A percentile compares a stretch with the other conserved stretches of the same genome.
Conservation (phyloP, 2,329 filamentous ascomycete species). For the Aspergillus hortae region DNA sequence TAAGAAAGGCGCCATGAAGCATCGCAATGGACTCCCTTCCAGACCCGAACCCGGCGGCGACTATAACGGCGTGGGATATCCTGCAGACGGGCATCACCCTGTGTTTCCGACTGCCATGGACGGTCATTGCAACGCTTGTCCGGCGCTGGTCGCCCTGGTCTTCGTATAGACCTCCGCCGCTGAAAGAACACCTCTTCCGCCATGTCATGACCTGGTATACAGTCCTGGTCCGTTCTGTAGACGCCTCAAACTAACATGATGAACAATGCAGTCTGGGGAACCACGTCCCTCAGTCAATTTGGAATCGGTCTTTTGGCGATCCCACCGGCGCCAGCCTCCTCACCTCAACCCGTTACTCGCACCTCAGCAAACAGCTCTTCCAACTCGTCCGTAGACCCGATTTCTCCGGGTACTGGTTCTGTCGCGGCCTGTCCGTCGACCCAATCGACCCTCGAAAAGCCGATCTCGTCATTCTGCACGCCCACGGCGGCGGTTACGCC, state of each 20-base stretch:
- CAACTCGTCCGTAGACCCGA: constrained; percentile 1
- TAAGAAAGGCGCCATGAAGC: background rate
- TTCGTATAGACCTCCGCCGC: constrained; percentile 10
- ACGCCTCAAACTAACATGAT: background rate
- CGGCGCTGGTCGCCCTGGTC: constrained; percentile 12
- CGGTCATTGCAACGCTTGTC: constrained; percentile 10
- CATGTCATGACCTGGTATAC: constrained; percentile 16
- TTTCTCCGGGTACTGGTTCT: constrained; percentile 14
- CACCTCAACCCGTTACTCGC: constrained; percentile 10
- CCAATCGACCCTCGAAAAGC: constrained; percentile 8
- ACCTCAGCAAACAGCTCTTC: constrained; percentile 9
- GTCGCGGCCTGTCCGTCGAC: constrained; percentile 7
- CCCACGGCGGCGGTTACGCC: constrained; percentile 21
- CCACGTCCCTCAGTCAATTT: constrained; percentile 9
- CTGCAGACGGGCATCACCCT: constrained; percentile 9
- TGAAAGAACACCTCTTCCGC: constrained; percentile 14
- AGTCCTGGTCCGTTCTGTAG: background rate
- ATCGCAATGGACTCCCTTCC: constrained; percentile 2
- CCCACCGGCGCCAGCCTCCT: constrained; percentile 3
- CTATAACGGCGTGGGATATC: constrained; percentile 3
- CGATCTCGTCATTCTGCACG: constrained; percentile 16
- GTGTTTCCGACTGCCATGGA: constrained; percentile 12
- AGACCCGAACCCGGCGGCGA: constrained; percentile 8
- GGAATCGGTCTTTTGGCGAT: constrained; percentile 3
- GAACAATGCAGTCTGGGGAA: constrained; percentile 10